Percentiles rank a stretch among this genome's conserved stretches.
phyloP scores from a whole-genome alignment of 164 flowering plant genomes.

The Sedum album region DNA sequence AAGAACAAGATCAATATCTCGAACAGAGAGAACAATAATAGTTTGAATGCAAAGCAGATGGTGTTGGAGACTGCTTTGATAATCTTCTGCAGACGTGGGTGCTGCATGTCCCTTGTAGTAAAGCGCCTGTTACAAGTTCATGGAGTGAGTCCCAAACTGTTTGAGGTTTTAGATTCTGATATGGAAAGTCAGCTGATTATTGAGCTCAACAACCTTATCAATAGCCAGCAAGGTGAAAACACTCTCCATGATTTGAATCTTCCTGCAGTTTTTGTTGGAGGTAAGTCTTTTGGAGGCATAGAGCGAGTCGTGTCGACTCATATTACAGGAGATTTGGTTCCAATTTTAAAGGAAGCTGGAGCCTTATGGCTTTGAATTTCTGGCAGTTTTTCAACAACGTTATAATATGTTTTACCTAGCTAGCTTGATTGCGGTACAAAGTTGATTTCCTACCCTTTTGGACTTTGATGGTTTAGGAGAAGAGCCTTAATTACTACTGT shows the following conservation, averaged over 20 bases:
- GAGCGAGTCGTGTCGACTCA: constrained; percentile 63
- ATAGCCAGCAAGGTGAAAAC: too few species aligned
- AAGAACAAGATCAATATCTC: too few species aligned
- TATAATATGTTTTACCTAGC: too few species aligned
- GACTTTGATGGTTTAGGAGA: too few species aligned
- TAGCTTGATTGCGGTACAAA: too few species aligned
- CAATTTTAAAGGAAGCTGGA: too few species aligned
- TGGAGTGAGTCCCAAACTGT: constrained; percentile 66
- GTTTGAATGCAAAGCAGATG: constrained; percentile 16
- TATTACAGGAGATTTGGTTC: constrained; percentile 15
- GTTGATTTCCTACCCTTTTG: too few species aligned
- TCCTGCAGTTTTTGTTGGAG: constrained; percentile 62
- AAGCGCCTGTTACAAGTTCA: constrained; percentile 45
- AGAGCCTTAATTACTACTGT: too few species aligned
- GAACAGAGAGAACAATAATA: too few species aligned
- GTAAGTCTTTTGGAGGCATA: constrained; percentile 59
- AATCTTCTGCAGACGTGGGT: constrained; percentile 50
- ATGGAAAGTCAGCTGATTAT: constrained; percentile 27
- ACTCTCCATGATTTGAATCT: constrained; percentile 25
- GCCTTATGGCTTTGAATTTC: too few species aligned
- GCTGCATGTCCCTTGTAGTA: constrained; percentile 82
- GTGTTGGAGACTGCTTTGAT: constrained; percentile 60
- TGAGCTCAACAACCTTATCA: background rate
- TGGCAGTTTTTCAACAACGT: too few species aligned
- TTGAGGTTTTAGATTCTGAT: constrained; percentile 55